phyloP scores from a whole-genome alignment of 495 filamentous ascomycete genomes.

The Trichocladium uniseriatum region DNA sequence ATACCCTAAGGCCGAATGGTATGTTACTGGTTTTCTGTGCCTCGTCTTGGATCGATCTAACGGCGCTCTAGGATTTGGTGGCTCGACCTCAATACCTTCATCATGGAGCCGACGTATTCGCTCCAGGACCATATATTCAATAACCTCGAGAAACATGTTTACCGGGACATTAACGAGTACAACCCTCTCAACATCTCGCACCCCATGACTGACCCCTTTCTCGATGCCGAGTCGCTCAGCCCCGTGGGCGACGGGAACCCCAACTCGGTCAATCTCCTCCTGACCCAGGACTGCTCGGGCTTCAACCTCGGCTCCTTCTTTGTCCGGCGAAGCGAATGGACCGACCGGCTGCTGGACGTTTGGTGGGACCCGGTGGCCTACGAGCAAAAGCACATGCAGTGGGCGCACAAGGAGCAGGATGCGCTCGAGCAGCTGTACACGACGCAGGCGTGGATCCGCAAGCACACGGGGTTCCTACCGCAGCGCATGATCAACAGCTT shows the following conservation, averaged over 20 bases:
- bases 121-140: slow-evolving; percentile 87
- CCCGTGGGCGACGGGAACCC: slow-evolving; percentile 62
- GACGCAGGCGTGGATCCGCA: slow-evolving; percentile 86
- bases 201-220: slow-evolving; percentile 58
- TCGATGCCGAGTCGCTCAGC: slow-evolving; percentile 64
- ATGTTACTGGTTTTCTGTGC: slow-evolving; percentile 28
- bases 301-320: slow-evolving; percentile 99
- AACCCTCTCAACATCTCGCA: slow-evolving; percentile 94
- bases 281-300: slow-evolving; percentile 89
- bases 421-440: slow-evolving; percentile 86
- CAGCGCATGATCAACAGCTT: slow-evolving; percentile 94
- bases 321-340: slow-evolving; percentile 73
- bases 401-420: slow-evolving; percentile 98
- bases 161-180: slow-evolving; percentile 93
- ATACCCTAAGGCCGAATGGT: slow-evolving; percentile 96
- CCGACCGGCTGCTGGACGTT: slow-evolving; percentile 83
- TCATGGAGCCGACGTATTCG: slow-evolving; percentile 93
- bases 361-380: slow-evolving; percentile 99
- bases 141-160: slow-evolving; percentile 60
- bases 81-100: slow-evolving; percentile 94
- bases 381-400: slow-evolving; percentile 98
- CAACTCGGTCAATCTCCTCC: slow-evolving; percentile 71
- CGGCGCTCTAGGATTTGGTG: slow-evolving; percentile 79
- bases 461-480: slow-evolving; percentile 77
- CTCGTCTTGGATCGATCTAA: slow-evolving; percentile 19